Conservation (phyloP, 306 rosid species). For the Argentina anserina region DNA sequence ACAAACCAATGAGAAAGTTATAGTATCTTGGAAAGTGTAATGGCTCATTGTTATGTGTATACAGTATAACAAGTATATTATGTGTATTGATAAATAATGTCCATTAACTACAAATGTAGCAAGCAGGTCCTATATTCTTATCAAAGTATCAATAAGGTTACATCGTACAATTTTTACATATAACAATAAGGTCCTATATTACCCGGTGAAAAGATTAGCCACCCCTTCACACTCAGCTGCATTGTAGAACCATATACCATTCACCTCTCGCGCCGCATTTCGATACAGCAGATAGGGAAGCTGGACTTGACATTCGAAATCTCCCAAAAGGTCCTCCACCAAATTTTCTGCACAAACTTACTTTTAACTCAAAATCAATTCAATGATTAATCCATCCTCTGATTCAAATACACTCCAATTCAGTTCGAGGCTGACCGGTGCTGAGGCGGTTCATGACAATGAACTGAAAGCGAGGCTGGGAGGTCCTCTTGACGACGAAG, state of each 20-base stretch:
- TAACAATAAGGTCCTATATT: background rate
- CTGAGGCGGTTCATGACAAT: constrained; percentile 90
- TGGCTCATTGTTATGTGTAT: background rate
- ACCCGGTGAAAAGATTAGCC: constrained; percentile 84
- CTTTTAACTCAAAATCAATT: too few relatives aligned
- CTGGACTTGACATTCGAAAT: constrained; percentile 86
- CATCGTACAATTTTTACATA: too few relatives aligned
- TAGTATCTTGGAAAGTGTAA: background rate
- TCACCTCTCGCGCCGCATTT: constrained; percentile 86
- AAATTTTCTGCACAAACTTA: constrained; percentile 87
- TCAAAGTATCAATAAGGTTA: background rate
- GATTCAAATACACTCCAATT: background rate
- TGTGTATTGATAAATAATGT: background rate
- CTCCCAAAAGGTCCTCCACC: constrained; percentile 86
- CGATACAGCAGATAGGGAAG: constrained; percentile 81
- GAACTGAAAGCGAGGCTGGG: constrained; percentile 82
- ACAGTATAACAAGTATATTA: too few relatives aligned
- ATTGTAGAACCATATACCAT: constrained; percentile 96
- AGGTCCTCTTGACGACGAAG: constrained; percentile 85
- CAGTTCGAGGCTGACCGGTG: constrained; percentile 36
- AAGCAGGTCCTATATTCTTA: background rate
- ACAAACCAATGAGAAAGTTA: background rate
- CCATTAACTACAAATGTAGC: background rate
- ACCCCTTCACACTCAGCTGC: constrained; percentile 87
- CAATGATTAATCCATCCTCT: too few relatives aligned